Percentiles rank a stretch among this genome's conserved stretches.
phyloP scores from a whole-genome alignment of 306 rosid species.

The Benincasa hispida region DNA sequence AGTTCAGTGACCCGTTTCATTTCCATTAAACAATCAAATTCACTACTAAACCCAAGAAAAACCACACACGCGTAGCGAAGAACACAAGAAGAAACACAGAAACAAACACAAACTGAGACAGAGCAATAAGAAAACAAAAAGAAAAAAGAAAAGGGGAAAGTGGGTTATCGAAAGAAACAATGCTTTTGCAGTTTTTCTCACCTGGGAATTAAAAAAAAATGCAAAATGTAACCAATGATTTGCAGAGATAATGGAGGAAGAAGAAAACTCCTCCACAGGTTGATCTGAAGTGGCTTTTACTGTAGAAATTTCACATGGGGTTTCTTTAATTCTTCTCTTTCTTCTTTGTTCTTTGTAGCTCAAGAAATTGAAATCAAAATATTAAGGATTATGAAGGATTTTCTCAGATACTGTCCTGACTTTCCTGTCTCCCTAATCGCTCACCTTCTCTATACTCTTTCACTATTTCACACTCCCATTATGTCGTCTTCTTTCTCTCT shows the following conservation, averaged over 20 bases:
- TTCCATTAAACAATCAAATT: conserved; percentile 42
- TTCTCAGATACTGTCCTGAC: conserved; percentile 60
- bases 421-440: conserved; percentile 27
- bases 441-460: conserved; percentile 12
- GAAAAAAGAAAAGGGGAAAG: conserved; percentile 11
- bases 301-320: conserved; percentile 2
- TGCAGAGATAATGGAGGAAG: conserved; percentile 14
- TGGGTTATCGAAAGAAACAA: conserved; percentile 7
- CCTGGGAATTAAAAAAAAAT: conserved; percentile 6
- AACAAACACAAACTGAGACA: conserved; percentile 13
- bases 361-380: conserved; percentile 37
- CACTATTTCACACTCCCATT: conserved; percentile 3
- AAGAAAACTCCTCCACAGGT: conserved; percentile 8
- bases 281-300: conserved; percentile 15
- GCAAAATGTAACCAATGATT: neutral
- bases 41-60: conserved; percentile 22
- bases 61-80: conserved; percentile 47
- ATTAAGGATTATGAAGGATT: conserved; percentile 51
- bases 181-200: conserved; percentile 9
- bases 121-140: neutral
- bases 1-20: conserved; percentile 29
- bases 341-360: conserved; percentile 18
- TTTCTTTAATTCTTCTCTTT: neutral
- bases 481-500: neutral
- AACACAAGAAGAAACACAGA: conserved; percentile 26